A percentile compares a stretch with the other conserved stretches of the same genome.
Evolutionary conservation across 108 stramenopile genomes (phyloP).

Genomic region (Chaetoceros muelleri): DNA sequence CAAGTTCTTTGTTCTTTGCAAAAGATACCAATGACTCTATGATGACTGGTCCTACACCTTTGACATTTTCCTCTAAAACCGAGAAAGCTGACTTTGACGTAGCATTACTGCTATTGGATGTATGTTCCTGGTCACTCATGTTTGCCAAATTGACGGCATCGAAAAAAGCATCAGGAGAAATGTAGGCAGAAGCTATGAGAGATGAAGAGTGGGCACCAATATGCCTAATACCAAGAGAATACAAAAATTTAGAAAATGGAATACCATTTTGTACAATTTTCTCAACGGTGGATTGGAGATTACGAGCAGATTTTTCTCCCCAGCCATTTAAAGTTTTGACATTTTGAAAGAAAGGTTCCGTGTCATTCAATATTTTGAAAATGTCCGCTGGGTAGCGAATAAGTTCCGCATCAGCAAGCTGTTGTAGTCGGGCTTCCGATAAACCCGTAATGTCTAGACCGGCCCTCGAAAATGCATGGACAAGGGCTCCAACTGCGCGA

Average conservation of each 20-base stretch:
- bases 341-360: constrained; percentile 13
- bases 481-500: constrained; percentile 51
- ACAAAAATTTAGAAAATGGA: constrained; percentile 53
- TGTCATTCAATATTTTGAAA: constrained; percentile 18
- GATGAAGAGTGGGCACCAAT: constrained; percentile 60
- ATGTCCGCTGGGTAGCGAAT: constrained; percentile 61
- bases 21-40: constrained; percentile 42
- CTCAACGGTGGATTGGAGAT: constrained; percentile 30
- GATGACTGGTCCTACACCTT: constrained; percentile 61
- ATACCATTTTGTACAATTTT: constrained; percentile 39
- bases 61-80: constrained; percentile 20
- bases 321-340: constrained; percentile 54
- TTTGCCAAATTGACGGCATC: constrained; percentile 34
- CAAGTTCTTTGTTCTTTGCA: constrained; percentile 33
- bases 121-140: background rate
- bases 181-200: constrained; percentile 49
- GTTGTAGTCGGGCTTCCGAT: constrained; percentile 53
- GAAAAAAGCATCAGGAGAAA: constrained; percentile 40
- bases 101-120: background rate
- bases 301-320: constrained; percentile 60
- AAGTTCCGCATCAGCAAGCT: constrained; percentile 32
- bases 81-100: background rate
- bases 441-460: constrained; percentile 72
- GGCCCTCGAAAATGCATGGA: constrained; percentile 65
- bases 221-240: constrained; percentile 60